These are phyloP conservation scores for Jaltomata sinuosa DNA, from an alignment of 257 asterid genomes.

Conservation along the genomic window DNA sequence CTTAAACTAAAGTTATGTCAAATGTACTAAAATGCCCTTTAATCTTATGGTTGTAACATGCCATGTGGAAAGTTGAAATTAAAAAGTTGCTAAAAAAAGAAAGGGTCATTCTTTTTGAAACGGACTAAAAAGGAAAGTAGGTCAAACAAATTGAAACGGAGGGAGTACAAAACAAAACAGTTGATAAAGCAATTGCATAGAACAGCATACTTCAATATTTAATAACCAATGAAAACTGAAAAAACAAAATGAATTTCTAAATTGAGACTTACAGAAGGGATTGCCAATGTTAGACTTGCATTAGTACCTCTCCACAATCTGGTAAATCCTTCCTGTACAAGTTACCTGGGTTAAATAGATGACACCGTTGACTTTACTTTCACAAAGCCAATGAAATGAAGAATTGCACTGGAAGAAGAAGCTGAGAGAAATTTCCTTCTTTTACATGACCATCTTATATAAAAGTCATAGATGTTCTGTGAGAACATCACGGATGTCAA, in stretches of 20 bases:
- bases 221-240: slow-evolving; percentile 1
- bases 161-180: background rate
- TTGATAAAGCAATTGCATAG: background rate
- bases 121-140: too few relatives aligned
- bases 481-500: background rate
- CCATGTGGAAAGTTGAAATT: too few relatives aligned
- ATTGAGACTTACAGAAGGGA: slow-evolving; percentile 69
- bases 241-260: background rate
- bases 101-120: too few relatives aligned
- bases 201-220: background rate
- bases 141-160: too few relatives aligned
- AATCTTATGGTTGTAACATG: too few relatives aligned
- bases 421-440: background rate
- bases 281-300: slow-evolving; percentile 86
- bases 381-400: background rate
- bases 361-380: background rate
- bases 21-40: too few relatives aligned
- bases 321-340: slow-evolving; percentile 70
- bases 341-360: background rate
- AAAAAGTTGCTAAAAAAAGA: too few relatives aligned
- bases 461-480: background rate
- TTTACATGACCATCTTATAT: background rate
- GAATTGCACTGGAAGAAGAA: background rate
- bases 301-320: slow-evolving; percentile 93
- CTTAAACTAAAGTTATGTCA: too few relatives aligned